A percentile compares a stretch with the other conserved stretches of the same genome.
Conservation (phyloP, 1,284 basidiomycete genomes). For the Inonotus obliquus region DNA sequence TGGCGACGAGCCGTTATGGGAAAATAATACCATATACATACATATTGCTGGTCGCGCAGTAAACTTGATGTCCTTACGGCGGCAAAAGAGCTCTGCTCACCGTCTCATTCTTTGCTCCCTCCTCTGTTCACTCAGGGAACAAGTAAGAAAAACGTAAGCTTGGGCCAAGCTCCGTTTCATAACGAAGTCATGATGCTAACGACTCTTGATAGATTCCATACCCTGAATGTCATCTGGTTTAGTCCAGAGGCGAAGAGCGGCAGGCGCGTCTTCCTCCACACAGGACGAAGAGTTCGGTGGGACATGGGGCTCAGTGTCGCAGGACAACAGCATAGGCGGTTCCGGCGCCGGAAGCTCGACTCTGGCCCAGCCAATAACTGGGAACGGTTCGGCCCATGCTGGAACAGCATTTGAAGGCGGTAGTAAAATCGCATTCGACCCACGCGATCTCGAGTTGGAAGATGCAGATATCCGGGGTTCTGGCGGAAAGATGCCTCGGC, state of each 20-base stretch:
- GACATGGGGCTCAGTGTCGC: conserved; percentile 25
- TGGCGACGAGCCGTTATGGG: too few species aligned
- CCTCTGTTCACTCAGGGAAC: not conserved
- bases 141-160: not conserved
- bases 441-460: conserved; percentile 80
- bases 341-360: conserved; percentile 2
- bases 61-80: not conserved
- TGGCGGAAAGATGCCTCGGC: conserved; percentile 73
- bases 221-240: conserved; percentile 25
- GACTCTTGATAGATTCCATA: not conserved
- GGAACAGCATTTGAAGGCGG: conserved; percentile 81
- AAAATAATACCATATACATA: not conserved
- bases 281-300: conserved; percentile 31
- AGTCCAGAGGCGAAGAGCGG: conserved; percentile 50
- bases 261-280: conserved; percentile 34
- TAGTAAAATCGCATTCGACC: conserved; percentile 89
- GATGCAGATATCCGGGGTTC: conserved; percentile 60
- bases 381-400: conserved; percentile 38
- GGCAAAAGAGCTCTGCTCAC: not conserved
- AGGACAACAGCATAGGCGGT: not conserved
- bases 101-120: not conserved
- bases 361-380: conserved; percentile 26
- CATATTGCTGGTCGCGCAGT: too few species aligned
- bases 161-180: not conserved
- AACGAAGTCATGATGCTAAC: not conserved